Evolutionary conservation across 108 stramenopile species (phyloP), one percentile per base, ranked within the genome.

Genomic region (Nitzschia palea): DNA sequence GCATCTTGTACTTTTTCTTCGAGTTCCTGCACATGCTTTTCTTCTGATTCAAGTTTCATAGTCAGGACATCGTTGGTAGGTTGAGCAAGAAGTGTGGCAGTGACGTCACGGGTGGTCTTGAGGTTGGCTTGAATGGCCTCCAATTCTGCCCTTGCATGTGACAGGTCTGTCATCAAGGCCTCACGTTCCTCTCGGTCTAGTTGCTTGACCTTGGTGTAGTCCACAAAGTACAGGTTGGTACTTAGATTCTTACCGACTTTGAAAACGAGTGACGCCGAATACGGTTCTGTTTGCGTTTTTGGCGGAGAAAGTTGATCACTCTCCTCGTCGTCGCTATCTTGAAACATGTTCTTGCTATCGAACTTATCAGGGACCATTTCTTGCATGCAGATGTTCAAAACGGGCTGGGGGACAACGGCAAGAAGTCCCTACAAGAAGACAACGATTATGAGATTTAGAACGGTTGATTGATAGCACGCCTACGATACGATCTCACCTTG

Each of bases 31-130:
- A 85, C 30, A 25, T 48, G 47, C 22, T 71, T 74, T 62, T 86
- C 82, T n/a, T 67, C 67, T 18, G 56, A 50, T 34, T 67, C 80
- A 25, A 89, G 71, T 18, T 45, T 36, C 32, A 32, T 9, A 20
- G 48, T 61, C 9, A 83, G 57, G 42, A 85, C 87, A 60, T 83
- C 85, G 62, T 93, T 93, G 32, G 80, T 88, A 20, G 91, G 91
- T 64, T 93, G 87, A 0, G 86, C 74, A 5, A 85, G 35, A 10
- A 93, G 71, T 52, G 80, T 67, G n/a, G 42, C 55, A 10, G 81
- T 68, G 22, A 65, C 70, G 12, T 67, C 61, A 15, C 25, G n/a
- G 45, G 56, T 71, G 12, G 66, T 61, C 17, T 71, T 63, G 50
- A 80, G 60, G 25, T 74, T 51, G 20, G 65, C 45, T 23, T 63